Base-by-base conservation (phyloP, 305 asterid species). In the Coffea humblotiana region DNA sequence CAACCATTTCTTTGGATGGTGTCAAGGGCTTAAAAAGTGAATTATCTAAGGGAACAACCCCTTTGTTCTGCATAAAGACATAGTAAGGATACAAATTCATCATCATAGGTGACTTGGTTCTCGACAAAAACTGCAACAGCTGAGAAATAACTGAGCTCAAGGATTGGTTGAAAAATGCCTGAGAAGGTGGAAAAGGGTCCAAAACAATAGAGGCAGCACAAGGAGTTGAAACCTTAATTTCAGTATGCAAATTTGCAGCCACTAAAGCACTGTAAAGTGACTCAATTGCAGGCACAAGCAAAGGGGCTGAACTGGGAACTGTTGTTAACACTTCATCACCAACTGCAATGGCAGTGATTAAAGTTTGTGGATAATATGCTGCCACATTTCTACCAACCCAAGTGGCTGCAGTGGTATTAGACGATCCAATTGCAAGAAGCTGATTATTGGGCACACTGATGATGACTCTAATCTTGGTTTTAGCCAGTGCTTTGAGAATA, bases 61-160 rank as follows among this genome's bases (percentile, higher is more conserved):
- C 99, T 84, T 94, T 94, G 89, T 94, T 94, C 94, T 94, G 93
- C 98, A 94, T 94, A 86, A 90, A 94, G 40, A 96, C 99, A 77
- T 94, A 94, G 85, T 96, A 96, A 85, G 99, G 98, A 81, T 96
- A 96, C 90, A 96, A 76, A 80, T 96, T 96, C 99, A 96, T 94
- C 98, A 96, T 96, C 86, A 96, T 65, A n/a, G 98, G 99, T 2
- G 98, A 94, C 78, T 88, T 87, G 15, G 98, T 94, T 81, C 93
- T 89, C 0, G 98, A 94, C 58, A 86, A 77, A 75, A 96, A 96
- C 71, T 83, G 92, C 87, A 96, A 84, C 77, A 96, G 76, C 63
- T 87, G 93, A 4, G 97, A 84, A 32, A 96, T 67, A 40, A 93
- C 88, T 0, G 97, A 81, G 84, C 83, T 85, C 61, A 94, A 65